Percentiles rank a stretch among this genome's conserved stretches.
Conservation (phyloP, 2,329 filamentous ascomycete genomes). For the Colletotrichum karsti region DNA sequence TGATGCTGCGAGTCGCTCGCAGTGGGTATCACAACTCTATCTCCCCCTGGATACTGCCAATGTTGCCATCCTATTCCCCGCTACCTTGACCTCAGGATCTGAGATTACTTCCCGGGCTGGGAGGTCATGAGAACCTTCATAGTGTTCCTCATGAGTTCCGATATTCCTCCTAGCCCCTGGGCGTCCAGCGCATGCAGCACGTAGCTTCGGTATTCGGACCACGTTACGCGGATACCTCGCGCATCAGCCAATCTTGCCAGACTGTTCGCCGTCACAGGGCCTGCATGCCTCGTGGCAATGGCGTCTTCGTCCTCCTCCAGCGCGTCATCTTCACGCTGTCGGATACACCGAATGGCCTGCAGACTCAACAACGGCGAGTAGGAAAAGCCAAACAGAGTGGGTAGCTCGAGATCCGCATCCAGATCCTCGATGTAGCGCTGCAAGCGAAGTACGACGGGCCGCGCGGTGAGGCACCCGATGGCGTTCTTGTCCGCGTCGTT, state of each 20-base stretch:
- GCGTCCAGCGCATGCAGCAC: conserved; percentile 74
- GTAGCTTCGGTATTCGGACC: conserved; percentile 79
- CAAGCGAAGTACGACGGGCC: conserved; percentile 53
- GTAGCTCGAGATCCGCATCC: conserved; percentile 55
- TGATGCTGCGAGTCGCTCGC: background rate
- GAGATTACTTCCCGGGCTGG: background rate
- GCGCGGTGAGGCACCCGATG: conserved; percentile 60
- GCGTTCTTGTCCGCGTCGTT: conserved; percentile 70
- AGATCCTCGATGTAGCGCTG: conserved; percentile 57
- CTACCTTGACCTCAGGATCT: background rate
- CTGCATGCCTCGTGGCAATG: conserved; percentile 63
- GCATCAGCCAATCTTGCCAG: conserved; percentile 69
- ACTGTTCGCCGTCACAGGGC: conserved; percentile 75
- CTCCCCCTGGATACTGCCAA: too few relatives aligned
- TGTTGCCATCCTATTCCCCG: background rate
- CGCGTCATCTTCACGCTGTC: conserved; percentile 65
- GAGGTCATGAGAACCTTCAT: conserved; percentile 76
- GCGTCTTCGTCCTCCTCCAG: conserved; percentile 44
- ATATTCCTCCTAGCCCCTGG: conserved; percentile 71
- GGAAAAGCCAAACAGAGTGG: conserved; percentile 65
- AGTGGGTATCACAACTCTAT: conserved; percentile 7
- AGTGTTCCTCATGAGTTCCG: conserved; percentile 79
- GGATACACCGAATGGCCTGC: conserved; percentile 63
- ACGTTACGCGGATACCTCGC: conserved; percentile 73
- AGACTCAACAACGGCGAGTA: conserved; percentile 65